Percentiles rank a stretch among this genome's conserved stretches.
Evolutionary conservation across 805 yeast genomes (phyloP).

Genomic region (Wickerhamomyces silvicola): DNA sequence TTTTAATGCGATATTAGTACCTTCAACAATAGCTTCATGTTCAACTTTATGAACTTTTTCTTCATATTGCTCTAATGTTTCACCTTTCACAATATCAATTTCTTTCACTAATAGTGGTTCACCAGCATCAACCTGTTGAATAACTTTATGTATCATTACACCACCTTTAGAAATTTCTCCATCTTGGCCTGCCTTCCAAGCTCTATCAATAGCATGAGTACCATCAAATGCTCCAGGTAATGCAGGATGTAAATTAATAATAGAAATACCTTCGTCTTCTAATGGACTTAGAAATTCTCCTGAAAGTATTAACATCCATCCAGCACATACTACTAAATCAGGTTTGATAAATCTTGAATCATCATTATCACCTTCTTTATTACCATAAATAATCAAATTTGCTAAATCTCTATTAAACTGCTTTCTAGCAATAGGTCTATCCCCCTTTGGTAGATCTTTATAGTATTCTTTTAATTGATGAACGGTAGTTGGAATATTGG

Average conservation of each 20-base stretch:
- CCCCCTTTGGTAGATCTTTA: constrained; percentile 65
- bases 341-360: constrained; percentile 43
- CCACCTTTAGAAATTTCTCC: constrained; percentile 78
- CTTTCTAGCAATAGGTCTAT: constrained; percentile 56
- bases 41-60: constrained; percentile 75
- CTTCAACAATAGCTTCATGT: constrained; percentile 91
- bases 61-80: constrained; percentile 75
- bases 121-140: constrained; percentile 92
- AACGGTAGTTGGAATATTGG: constrained; percentile 60
- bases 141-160: constrained; percentile 95
- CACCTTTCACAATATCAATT: constrained; percentile 62
- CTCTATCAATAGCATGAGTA: constrained; percentile 92
- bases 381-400: constrained; percentile 48
- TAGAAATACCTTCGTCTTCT: constrained; percentile 54
- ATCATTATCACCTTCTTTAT: constrained; percentile 27
- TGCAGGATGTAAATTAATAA: constrained; percentile 94
- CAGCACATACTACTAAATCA: constrained; percentile 91
- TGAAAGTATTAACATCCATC: constrained; percentile 94
- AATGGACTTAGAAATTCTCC: constrained; percentile 67
- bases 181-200: constrained; percentile 90
- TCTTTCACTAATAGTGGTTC: constrained; percentile 82
- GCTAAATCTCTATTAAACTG: constrained; percentile 78
- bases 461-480: constrained; percentile 73
- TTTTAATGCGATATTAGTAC: constrained; percentile 57
- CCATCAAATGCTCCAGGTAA: constrained; percentile 97